Base-by-base conservation (phyloP, 805 yeast genomes). In the Metschnikowia lochheadii region DNA sequence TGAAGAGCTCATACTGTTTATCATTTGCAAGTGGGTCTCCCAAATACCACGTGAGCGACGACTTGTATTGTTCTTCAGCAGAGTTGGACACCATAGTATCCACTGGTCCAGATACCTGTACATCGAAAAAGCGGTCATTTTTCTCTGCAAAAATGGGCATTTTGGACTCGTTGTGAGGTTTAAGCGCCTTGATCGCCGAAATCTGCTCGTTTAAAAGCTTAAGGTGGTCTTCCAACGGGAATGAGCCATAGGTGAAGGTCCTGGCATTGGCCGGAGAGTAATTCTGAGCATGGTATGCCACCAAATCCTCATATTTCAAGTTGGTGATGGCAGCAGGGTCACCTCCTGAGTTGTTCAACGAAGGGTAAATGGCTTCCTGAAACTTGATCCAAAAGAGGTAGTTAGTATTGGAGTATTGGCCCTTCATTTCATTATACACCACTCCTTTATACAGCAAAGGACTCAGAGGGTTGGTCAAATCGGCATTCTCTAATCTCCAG, bases 371-470 rank as follows among this genome's bases (percentile, higher is more conserved):
- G 6, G 87, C 71, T 67, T 89, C 87, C 62, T 87, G 89, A 72
- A 84, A 92, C 55, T 84, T 81, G 61, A 85, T 88, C 81, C 91
- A 92, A 64, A 78, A 90, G 55, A 84, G 79, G 66, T 94, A 94
- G 2, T 91, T 81, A 0, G 96, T 81, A 65, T 89, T 92, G 0
- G 96, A 87, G 63, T 89, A 81, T 68, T 92, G 97, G 7, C 99
- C 99, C 68, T 94, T 94, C 99, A 94, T 94, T 70, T 94, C 99
- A 64, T 94, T 94, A 66, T 87, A 94, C 2, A 94, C 99, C 33
- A 94, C 99, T 42, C 99, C 99, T 67, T 94, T 94, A 67, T 89
- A 89, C 3, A 73, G 74, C 39, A 94, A 63, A 1, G 89, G 87
- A 13, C 88, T 76, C 0, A 59, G 52, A 14, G 72, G 70, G 63